Base-by-base conservation (phyloP, 345 rosid genomes). In the Syzygium aqueum region DNA sequence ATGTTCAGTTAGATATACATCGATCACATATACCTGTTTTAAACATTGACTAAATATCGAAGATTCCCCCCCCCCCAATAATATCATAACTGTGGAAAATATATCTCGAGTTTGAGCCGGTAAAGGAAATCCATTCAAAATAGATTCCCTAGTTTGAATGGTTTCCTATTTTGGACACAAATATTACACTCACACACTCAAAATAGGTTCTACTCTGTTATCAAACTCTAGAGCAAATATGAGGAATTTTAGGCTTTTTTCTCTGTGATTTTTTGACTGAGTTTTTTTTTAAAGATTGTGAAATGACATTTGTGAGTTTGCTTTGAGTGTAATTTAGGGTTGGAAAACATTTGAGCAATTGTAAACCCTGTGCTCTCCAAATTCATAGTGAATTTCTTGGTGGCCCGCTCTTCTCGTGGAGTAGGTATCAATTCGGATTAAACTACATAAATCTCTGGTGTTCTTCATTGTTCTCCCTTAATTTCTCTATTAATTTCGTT, bases 271-370 rank as follows among this genome's bases (percentile, higher is more conserved):
- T 65, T 16, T 1, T 5, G 5, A 15, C 10, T 30, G 22, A 65
- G 21, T 33, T 73, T 3, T 73, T 3, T 2, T 33, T 33, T 33
- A 61, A 61, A 61, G 19, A 61, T n/a, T 4, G 21, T 19, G 49
- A 73, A 46, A 37, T 37, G 19, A 73, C 49, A 73, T 33, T 19
- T 1, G 8, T 73, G 25, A 7, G 25, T 37, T 73, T 73, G 80
- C 25, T 33, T 73, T 73, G 13, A 7, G 49, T 33, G 80, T 19
- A 2, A 33, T 19, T 61, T 73, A 19, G 80, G 13, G 22, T 73
- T 0, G 0, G 21, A 46, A 73, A 73, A 5, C 25, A 73, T 21
- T 5, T 19, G 13, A 37, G 6, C 0, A 0, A 1, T 33, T 33
- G 80, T 33, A 33, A 67, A 67, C 11, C 37, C 23, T 0, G 37